These are phyloP conservation scores for Chalara sp. DNA, from an alignment of 2,329 filamentous ascomycete genomes.

Conservation along the genomic window DNA sequence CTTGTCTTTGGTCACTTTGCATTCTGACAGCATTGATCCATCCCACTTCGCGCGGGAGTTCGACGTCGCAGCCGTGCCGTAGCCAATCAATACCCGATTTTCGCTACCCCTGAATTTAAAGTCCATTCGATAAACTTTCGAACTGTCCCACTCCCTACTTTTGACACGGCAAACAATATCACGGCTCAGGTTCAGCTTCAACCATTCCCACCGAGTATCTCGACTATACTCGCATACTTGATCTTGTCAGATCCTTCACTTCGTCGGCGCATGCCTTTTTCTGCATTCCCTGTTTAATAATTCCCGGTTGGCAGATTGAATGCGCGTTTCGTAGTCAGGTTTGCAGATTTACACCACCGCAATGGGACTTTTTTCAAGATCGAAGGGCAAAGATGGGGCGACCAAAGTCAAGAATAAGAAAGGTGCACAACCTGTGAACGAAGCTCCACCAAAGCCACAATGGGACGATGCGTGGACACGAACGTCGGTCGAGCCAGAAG, in stretches of 20 bases:
- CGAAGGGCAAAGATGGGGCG: slow-evolving; percentile 66
- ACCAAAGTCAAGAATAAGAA: slow-evolving; percentile 56
- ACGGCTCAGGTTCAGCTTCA: background rate
- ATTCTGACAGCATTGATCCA: too few relatives aligned
- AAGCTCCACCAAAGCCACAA: slow-evolving; percentile 56
- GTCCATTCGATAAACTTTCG: background rate
- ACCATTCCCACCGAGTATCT: background rate
- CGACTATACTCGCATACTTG: background rate
- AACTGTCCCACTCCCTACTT: background rate
- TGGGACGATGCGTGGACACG: slow-evolving; percentile 86
- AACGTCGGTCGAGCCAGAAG: slow-evolving; percentile 76
- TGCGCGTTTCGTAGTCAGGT: background rate
- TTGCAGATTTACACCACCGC: slow-evolving; percentile 11
- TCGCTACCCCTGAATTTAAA: background rate
- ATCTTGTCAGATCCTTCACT: background rate
- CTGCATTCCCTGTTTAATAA: too few relatives aligned
- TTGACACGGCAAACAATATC: background rate
- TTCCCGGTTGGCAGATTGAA: background rate
- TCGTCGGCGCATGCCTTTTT: background rate
- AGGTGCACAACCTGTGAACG: slow-evolving; percentile 45
- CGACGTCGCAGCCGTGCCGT: too few relatives aligned
- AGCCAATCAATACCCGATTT: background rate
- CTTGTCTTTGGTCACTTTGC: too few relatives aligned
- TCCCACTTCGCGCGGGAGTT: too few relatives aligned
- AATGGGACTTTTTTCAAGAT: slow-evolving; percentile 27